Base-by-base conservation (phyloP, 108 stramenopile genomes). In the Cylindrotheca closterium region DNA sequence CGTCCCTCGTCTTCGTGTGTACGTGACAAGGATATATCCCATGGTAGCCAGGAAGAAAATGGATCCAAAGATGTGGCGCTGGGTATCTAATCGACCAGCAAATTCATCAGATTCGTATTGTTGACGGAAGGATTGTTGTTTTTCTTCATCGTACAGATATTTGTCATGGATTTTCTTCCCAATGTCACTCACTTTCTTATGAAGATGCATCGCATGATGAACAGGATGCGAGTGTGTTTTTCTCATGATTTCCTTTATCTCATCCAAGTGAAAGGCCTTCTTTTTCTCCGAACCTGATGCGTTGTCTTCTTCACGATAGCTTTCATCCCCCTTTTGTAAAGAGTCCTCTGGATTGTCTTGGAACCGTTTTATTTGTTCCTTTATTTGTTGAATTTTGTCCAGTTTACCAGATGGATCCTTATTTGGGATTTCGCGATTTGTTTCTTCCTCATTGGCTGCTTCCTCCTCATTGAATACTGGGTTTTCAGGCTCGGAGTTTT, bases 41-140 rank as follows among this genome's bases (percentile, higher is more conserved):
- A 58, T 64, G 5, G 70, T 7, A n/a, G 30, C 27, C 23, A 51
- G 30, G 45, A 71, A 71, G 55, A 71, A 71, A 3, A 24, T 30
- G 49, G 55, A 57, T 10, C 22, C 70, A 17, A 45, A 1, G 2
- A 71, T 8, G 51, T 71, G 70, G 3, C 34, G 30, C 4, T 26
- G 46, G 8, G 52, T 53, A 29, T 52, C 59, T 17, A 70, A 0
- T 25, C 59, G 59, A 21, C 52, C 22, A 2, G 28, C 15, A 33
- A 32, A 32, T 22, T 34, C 3, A 4, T 18, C 37, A 10, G 37
- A 42, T 1, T 52, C 63, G 23, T 64, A 64, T 17, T 48, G 27
- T 23, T 4, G 23, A 47, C 30, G 22, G 32, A 58, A 51, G 12
- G 28, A 27, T 18, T 56, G 25, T 18, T 28, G 25, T 17, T 56